Evolutionary conservation across 2,329 filamentous ascomycete species (phyloP), one percentile per base, ranked within the genome.

Genomic region (Microcyclospora tardicrescens): DNA sequence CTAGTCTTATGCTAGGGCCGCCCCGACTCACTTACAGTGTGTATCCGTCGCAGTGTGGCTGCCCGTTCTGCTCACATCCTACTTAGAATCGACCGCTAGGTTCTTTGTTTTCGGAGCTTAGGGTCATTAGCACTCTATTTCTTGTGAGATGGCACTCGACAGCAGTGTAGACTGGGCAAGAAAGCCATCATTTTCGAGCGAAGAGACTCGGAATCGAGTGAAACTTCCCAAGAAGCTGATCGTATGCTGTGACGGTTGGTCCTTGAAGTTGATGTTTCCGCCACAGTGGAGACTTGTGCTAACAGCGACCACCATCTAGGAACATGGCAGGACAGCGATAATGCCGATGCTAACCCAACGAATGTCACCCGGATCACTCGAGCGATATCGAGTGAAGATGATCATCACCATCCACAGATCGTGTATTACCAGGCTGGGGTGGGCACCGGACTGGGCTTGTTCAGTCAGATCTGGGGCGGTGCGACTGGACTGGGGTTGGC

Each of bases 351-450:
- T 2, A 38, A 41, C 34, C 57, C 58, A 13, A 52, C 54, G n/a
- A 61, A 61, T 30, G 55, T 61, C 5, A 61, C 59, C 2, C 43
- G 57, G 10, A 52, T 61, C 15, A 50, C 56, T 8, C 45, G 57
- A 39, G 58, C 58, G 6, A 55, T 60, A 41, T 48, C 48, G 36
- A 39, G 49, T 13, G 53, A 56, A 36, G 59, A 61, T 35, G 52
- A 55, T 31, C 42, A 49, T 14, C 50, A 59, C 32, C 54, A 58
- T 39, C 49, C 56, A 28, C 59, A 61, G 30, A 57, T 61, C 16
- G 56, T 60, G n/a, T 61, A 59, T 44, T 61, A 61, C 36, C 59
- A 61, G 43, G 52, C 54, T 33, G 58, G 58, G 1, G 44, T 61
- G 2, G 58, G 59, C 3, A 61, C 58, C 10, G 55, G 55, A 5